Evolutionary conservation across 2,329 filamentous ascomycete genomes (phyloP), one percentile per base, ranked within the genome.

Genomic region (Talaromyces sp.): DNA sequence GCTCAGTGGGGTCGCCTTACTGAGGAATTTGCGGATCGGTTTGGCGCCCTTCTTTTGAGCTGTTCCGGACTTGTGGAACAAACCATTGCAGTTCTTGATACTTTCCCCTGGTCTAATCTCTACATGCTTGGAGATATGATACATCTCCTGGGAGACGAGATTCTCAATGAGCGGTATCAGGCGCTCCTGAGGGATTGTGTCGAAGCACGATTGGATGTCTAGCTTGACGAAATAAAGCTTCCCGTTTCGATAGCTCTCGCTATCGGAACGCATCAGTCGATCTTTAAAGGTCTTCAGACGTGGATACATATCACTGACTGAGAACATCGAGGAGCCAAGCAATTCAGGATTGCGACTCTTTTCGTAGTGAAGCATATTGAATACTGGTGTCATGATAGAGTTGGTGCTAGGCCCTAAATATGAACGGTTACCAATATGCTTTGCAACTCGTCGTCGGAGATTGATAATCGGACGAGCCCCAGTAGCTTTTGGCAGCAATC

Each of bases 151-250:
- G 75, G 85, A 66, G 84, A 86, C 59, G 71, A 87, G 63, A 66
- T 75, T 72, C 46, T 81, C 78, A 66, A 96, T 83, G 28, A 98
- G 79, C 25, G 81, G 73, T 37, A 97, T 71, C 18, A 98, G 80
- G 0, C 86, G 85, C 28, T 83, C 77, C 73, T 98, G 95, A 0
- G 95, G 95, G 50, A 99, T 97, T 0, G 90, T 96, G 75, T 99
- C 95, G 73, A 97, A 99, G 69, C 93, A 96, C 1, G 91, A 87
- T 72, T 91, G 86, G 21, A 99, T 93, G 71, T 99, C 95, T 12
- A 96, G 81, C 73, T 99, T 99, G 64, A 88, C 93, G 76, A 98
- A 96, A 75, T 90, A 98, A 1, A 97, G 76, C 67, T 75, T 39
- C 23, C 59, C 25, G 35, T 60, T 21, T 28, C 52, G 58, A 23